Conservation (phyloP, 129 eudicot species). For the Flaveria brownii region DNA sequence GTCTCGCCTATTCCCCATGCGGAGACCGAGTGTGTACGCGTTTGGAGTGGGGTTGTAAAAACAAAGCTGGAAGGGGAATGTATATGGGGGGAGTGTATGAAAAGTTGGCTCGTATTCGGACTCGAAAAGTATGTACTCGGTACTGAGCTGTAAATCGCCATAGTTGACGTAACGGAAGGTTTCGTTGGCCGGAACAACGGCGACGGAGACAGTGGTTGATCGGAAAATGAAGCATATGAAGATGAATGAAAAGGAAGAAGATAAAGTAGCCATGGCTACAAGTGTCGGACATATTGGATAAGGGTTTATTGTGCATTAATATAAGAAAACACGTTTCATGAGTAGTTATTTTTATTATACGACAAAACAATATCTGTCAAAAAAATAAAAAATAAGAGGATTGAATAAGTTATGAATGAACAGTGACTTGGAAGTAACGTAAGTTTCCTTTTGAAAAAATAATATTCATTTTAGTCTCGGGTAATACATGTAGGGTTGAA, state of each 20-base stretch:
- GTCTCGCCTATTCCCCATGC: constrained; percentile 25
- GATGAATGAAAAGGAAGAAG: background rate
- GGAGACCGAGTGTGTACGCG: constrained; percentile 38
- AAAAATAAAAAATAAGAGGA: too few relatives aligned
- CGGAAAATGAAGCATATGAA: constrained; percentile 18
- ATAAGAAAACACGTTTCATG: background rate
- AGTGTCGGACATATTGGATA: background rate
- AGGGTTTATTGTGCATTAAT: background rate
- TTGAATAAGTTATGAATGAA: too few relatives aligned
- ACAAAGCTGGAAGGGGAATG: constrained; percentile 34
- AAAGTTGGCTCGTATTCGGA: constrained; percentile 31
- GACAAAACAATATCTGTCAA: too few relatives aligned
- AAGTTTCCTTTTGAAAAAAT: too few relatives aligned
- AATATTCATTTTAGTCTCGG: too few relatives aligned
- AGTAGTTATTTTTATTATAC: background rate
- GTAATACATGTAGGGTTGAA: too few relatives aligned
- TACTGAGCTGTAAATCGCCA: constrained; percentile 25
- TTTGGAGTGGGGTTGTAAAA: constrained; percentile 57
- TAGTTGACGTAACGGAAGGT: constrained; percentile 50
- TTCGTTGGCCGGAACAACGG: constrained; percentile 44
- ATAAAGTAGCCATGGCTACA: constrained; percentile 12
- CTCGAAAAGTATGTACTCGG: constrained; percentile 22
- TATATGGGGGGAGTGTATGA: constrained; percentile 12
- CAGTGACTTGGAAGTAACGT: too few relatives aligned
- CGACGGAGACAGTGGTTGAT: constrained; percentile 22